A percentile compares a stretch with the other conserved stretches of the same genome.
These are phyloP conservation scores for Thelephora ganbajun DNA, from an alignment of 768 basidiomycete genomes.

Conservation along the genomic window DNA sequence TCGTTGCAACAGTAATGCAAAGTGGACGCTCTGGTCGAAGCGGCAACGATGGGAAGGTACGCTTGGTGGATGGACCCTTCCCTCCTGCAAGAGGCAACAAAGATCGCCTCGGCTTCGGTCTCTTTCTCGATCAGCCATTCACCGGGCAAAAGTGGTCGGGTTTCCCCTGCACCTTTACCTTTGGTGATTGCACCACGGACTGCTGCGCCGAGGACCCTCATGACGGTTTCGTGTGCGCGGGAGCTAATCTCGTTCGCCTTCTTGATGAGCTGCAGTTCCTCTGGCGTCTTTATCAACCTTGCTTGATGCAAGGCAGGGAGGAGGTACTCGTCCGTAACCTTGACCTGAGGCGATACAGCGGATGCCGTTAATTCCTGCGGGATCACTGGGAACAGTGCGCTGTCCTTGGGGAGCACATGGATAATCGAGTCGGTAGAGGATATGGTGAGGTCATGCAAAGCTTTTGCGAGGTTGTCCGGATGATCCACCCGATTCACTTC, in stretches of 20 bases:
- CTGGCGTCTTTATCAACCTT: conserved; percentile 60
- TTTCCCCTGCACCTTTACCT: conserved; percentile 24
- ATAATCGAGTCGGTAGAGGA: conserved; percentile 41
- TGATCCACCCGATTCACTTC: conserved; percentile 50
- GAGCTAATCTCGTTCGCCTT: conserved; percentile 81
- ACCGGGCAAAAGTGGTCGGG: conserved; percentile 44
- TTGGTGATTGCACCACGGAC: conserved; percentile 42
- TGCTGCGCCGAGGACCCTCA: conserved; percentile 75
- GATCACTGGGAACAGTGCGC: conserved; percentile 38
- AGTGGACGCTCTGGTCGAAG: conserved; percentile 74
- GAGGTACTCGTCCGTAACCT: conserved; percentile 48
- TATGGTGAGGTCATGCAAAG: conserved; percentile 32
- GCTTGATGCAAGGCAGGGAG: conserved; percentile 69
- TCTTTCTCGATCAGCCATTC: conserved; percentile 91
- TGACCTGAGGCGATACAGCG: conserved; percentile 20
- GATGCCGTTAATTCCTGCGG: conserved; percentile 27
- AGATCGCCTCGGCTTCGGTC: conserved; percentile 87
- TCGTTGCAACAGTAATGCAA: conserved; percentile 95
- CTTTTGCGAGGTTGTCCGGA: conserved; percentile 27
- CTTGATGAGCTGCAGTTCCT: conserved; percentile 64
- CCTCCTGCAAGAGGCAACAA: conserved; percentile 78
- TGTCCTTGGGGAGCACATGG: conserved; percentile 46
- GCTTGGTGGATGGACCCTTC: conserved; percentile 89
- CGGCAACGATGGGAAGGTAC: conserved; percentile 87
- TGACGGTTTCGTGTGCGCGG: conserved; percentile 80